Evolutionary conservation across 2,329 filamentous ascomycete genomes (phyloP).

Genomic region (Zasmidium cellare): DNA sequence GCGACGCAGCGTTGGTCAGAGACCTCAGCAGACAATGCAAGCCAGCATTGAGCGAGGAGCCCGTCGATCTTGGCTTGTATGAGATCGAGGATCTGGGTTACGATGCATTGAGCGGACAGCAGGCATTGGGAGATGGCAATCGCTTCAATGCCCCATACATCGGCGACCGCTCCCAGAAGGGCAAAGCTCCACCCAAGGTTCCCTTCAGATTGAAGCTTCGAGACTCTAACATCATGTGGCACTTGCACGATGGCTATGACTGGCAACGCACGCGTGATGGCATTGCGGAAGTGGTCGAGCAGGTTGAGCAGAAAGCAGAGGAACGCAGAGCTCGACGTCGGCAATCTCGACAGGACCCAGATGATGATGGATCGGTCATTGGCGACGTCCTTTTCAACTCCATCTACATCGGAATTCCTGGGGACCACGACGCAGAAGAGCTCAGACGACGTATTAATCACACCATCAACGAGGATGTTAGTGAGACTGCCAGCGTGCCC

Average conservation of each 20-base stretch:
- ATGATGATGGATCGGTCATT: constrained; percentile 81
- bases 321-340: constrained; percentile 66
- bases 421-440: constrained; percentile 76
- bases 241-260: constrained; percentile 95
- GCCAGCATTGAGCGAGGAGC: constrained; percentile 15
- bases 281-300: constrained; percentile 83
- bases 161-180: background rate
- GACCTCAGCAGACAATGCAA: constrained; percentile 33
- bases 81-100: constrained; percentile 37
- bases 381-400: constrained; percentile 98
- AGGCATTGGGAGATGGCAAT: constrained; percentile 29
- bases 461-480: constrained; percentile 79
- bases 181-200: constrained; percentile 10
- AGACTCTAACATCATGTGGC: constrained; percentile 94
- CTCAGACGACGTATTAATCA: constrained; percentile 82
- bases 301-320: constrained; percentile 79
- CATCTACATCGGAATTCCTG: constrained; percentile 91
- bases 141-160: constrained; percentile 32
- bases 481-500: constrained; percentile 86
- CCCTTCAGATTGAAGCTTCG: constrained; percentile 74
- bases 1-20: constrained; percentile 33
- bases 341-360: constrained; percentile 56
- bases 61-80: constrained; percentile 29
- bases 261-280: constrained; percentile 85
- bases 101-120: constrained; percentile 31